These are phyloP conservation scores for Sugiyamaella novakii DNA, from an alignment of 1,139 yeast species.

Conservation along the genomic window DNA sequence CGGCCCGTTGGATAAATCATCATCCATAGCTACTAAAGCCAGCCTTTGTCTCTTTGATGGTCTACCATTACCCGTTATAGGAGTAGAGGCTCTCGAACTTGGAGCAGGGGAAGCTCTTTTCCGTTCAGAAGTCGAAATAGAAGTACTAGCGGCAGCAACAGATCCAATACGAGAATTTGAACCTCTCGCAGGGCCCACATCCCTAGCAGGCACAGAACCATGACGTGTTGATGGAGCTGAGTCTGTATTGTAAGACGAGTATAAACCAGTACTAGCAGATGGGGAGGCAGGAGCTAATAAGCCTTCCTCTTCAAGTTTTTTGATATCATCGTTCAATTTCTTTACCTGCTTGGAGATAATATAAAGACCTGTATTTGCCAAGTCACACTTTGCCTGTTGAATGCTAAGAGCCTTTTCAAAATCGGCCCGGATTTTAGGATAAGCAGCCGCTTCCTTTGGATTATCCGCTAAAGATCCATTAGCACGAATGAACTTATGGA, in stretches of 20 bases:
- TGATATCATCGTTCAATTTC: slow-evolving; percentile 73
- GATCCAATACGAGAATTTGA: slow-evolving; percentile 14
- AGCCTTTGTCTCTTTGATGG: slow-evolving; percentile 35
- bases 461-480: slow-evolving; percentile 81
- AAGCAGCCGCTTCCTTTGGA: slow-evolving; percentile 76
- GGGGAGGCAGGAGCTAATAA: slow-evolving; percentile 53
- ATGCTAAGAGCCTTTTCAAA: slow-evolving; percentile 59
- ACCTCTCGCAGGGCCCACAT: slow-evolving; percentile 10
- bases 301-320: slow-evolving; percentile 77
- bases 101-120: slow-evolving; percentile 27
- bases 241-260: slow-evolving; percentile 18
- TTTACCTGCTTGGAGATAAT: slow-evolving; percentile 72
- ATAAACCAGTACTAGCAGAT: slow-evolving; percentile 12
- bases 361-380: slow-evolving; percentile 83
- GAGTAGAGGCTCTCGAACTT: slow-evolving; percentile 24
- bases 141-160: neutral
- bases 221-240: slow-evolving; percentile 24
- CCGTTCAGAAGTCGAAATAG: slow-evolving; percentile 7
- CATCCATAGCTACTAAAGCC: slow-evolving; percentile 16
- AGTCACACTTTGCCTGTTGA: slow-evolving; percentile 74
- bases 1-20: slow-evolving; percentile 7
- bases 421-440: slow-evolving; percentile 69
- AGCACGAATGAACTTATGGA: slow-evolving; percentile 80
- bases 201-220: slow-evolving; percentile 19
- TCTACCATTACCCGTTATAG: slow-evolving; percentile 25